Percentiles rank a stretch among this genome's conserved stretches.
Evolutionary conservation across 768 basidiomycete genomes (phyloP).

Genomic region (Suillus subalutaceus): DNA sequence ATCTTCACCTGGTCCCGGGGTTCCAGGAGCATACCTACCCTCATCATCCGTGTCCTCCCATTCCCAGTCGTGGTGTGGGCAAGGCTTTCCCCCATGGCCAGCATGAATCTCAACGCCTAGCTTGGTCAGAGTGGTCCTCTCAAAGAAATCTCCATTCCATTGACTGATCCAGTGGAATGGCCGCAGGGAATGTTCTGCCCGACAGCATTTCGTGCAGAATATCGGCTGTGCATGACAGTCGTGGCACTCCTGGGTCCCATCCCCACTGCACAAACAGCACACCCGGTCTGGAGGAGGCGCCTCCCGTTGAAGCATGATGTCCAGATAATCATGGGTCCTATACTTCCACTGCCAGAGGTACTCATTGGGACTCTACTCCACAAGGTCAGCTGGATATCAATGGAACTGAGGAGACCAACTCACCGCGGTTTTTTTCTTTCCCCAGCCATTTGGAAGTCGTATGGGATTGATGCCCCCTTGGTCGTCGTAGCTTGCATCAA

Average conservation of each 20-base stretch:
- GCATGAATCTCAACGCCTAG: neutral
- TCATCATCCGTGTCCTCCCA: neutral
- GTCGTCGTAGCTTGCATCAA: neutral
- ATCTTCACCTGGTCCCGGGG: no score
- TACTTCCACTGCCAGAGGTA: neutral
- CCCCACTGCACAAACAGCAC: neutral
- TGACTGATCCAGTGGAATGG: neutral
- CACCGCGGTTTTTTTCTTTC: neutral
- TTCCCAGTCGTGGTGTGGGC: neutral
- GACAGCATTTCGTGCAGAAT: neutral
- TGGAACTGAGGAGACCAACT: neutral
- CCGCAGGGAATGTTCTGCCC: neutral
- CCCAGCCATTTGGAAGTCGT: neutral
- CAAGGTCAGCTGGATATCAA: no score
- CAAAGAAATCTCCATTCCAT: neutral
- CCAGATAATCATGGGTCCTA: neutral
- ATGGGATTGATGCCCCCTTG: neutral
- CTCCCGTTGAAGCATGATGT: neutral
- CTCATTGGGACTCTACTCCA: neutral
- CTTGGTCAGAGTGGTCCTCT: neutral
- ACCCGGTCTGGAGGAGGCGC: neutral
- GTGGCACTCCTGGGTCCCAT: neutral
- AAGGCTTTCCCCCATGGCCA: neutral
- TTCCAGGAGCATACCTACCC: no score
- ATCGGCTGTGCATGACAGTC: neutral